These are phyloP conservation scores for Dispira simplex DNA, from an alignment of 192 early-diverging fungal species.

Conservation along the genomic window DNA sequence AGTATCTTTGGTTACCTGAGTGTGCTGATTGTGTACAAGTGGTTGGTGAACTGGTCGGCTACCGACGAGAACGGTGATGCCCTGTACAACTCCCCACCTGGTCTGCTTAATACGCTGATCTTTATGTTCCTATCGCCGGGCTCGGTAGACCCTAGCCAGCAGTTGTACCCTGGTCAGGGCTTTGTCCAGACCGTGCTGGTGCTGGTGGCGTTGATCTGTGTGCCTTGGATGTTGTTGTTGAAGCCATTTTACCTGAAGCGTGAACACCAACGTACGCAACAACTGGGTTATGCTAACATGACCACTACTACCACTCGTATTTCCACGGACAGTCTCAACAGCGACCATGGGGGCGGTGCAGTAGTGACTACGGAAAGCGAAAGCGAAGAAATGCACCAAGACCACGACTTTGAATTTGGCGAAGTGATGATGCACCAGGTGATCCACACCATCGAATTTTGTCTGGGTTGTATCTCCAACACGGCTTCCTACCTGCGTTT, in stretches of 20 bases:
- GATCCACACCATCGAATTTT: slow-evolving; percentile 99
- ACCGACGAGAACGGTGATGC: slow-evolving; percentile 41
- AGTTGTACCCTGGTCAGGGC: slow-evolving; percentile 77
- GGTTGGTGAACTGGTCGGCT: slow-evolving; percentile 82
- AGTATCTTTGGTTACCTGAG: slow-evolving; percentile 93
- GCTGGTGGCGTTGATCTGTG: slow-evolving; percentile 67
- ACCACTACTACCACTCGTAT: slow-evolving; percentile 28
- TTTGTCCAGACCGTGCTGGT: slow-evolving; percentile 68
- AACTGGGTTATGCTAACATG: slow-evolving; percentile 59
- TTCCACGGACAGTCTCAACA: slow-evolving; percentile 26
- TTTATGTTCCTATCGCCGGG: slow-evolving; percentile 98
- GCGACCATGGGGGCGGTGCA: slow-evolving; percentile 29
- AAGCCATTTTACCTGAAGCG: slow-evolving; percentile 78
- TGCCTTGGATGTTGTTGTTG: slow-evolving; percentile 94
- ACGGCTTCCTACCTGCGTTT: slow-evolving; percentile 97
- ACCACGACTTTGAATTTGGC: slow-evolving; percentile 74
- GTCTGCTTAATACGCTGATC: slow-evolving; percentile 94
- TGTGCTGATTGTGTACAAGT: slow-evolving; percentile 88
- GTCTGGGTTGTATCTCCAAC: slow-evolving; percentile 90
- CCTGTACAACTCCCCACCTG: slow-evolving; percentile 65
- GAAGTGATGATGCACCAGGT: slow-evolving; percentile 94
- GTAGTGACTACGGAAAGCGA: slow-evolving; percentile 19
- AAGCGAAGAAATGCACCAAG: slow-evolving; percentile 50
- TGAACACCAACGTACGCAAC: slow-evolving; percentile 61
- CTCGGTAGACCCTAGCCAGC: slow-evolving; percentile 40